These are phyloP conservation scores for Leucoagaricus sp. DNA, from an alignment of 1,284 basidiomycete species.

Conservation along the genomic window DNA sequence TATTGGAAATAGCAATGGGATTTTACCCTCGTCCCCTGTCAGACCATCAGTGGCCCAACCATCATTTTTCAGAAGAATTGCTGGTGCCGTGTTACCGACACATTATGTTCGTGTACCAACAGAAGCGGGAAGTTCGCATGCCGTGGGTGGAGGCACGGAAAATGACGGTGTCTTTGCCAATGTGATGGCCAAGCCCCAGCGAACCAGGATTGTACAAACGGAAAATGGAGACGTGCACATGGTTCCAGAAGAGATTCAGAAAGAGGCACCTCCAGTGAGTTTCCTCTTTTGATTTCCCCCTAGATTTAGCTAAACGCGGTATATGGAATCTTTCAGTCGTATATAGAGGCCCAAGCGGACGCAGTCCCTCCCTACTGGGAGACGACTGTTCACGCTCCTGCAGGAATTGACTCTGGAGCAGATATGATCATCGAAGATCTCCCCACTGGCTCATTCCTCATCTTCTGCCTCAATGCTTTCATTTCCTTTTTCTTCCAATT, in stretches of 20 bases:
- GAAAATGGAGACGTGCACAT: constrained; percentile 65
- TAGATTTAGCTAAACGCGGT: background rate
- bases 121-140: constrained; percentile 32
- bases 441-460: constrained; percentile 67
- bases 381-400: constrained; percentile 85
- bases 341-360: constrained; percentile 87
- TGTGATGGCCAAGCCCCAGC: constrained; percentile 85
- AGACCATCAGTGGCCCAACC: constrained; percentile 38
- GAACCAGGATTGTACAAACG: constrained; percentile 43
- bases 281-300: constrained; percentile 4
- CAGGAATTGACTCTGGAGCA: constrained; percentile 48
- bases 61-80: constrained; percentile 59
- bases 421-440: constrained; percentile 78
- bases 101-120: constrained; percentile 68
- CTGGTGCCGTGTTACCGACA: constrained; percentile 74
- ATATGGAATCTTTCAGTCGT: constrained; percentile 57
- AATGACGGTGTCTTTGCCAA: constrained; percentile 98
- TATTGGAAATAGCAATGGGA: constrained; percentile 81
- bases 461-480: constrained; percentile 80
- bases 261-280: constrained; percentile 83
- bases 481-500: constrained; percentile 97
- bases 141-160: constrained; percentile 76
- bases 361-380: constrained; percentile 97
- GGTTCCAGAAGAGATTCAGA: constrained; percentile 81
- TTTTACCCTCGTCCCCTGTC: constrained; percentile 58